Evolutionary conservation across 148 eudicot genomes (phyloP).

Genomic region (Selenicereus undatus): DNA sequence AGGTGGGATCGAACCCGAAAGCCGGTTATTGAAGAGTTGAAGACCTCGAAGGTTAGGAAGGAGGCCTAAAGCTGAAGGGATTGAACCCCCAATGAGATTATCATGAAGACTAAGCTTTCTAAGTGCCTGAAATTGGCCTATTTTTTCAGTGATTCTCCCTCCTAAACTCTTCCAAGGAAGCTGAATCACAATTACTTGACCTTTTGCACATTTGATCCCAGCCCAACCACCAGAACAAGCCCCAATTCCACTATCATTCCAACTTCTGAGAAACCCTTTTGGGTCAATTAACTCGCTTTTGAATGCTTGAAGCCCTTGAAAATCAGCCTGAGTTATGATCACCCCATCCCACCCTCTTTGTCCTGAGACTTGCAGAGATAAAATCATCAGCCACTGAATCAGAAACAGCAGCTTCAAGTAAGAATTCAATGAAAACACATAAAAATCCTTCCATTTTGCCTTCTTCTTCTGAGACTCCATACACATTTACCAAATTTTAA

Average conservation of each 20-base stretch:
- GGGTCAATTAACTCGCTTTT: conserved; percentile 58
- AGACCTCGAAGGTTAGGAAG: conserved; percentile 76
- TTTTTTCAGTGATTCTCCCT: conserved; percentile 53
- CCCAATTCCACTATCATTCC: conserved; percentile 68
- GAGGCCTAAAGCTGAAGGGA: conserved; percentile 58
- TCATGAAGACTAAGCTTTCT: conserved; percentile 85
- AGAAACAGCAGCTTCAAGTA: conserved; percentile 16
- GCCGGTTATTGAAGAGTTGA: conserved; percentile 61
- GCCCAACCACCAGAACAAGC: conserved; percentile 80
- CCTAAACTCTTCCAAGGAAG: conserved; percentile 75
- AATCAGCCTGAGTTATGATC: conserved; percentile 59
- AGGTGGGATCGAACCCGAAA: conserved; percentile 70
- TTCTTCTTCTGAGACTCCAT: conserved; percentile 25
- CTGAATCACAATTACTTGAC: conserved; percentile 82
- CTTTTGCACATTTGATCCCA: conserved; percentile 85
- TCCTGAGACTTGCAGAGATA: conserved; percentile 24
- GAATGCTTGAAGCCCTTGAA: conserved; percentile 74
- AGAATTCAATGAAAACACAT: conserved; percentile 5
- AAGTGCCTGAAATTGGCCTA: conserved; percentile 67
- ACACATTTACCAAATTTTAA: conserved; percentile 5
- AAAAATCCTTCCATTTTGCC: conserved; percentile 33
- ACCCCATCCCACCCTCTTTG: conserved; percentile 63
- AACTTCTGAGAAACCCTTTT: conserved; percentile 56
- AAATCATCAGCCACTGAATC: conserved; percentile 25
- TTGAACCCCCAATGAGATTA: conserved; percentile 54